phyloP scores from a whole-genome alignment of 352 stramenopile genomes.

The Phytophthora hybrid region DNA sequence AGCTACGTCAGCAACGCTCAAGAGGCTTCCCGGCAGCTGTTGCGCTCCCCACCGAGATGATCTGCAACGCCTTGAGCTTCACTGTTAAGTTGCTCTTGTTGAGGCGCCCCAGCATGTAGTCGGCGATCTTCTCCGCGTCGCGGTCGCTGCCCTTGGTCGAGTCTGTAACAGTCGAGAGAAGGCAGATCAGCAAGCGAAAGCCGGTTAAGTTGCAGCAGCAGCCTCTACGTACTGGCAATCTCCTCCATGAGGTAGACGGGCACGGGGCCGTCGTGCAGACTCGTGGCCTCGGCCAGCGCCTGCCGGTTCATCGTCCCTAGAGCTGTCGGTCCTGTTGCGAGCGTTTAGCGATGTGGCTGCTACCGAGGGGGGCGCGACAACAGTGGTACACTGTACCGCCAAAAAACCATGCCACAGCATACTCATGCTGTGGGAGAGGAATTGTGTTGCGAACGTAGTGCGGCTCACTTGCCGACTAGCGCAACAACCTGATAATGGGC shows the following conservation, averaged over 20 bases:
- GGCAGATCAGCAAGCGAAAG: background rate
- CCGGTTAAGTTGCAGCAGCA: background rate
- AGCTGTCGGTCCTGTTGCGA: background rate
- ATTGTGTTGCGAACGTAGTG: background rate
- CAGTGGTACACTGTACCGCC: conserved; percentile 25
- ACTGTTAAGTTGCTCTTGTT: conserved; percentile 88
- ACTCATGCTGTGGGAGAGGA: background rate
- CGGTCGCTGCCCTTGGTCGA: conserved; percentile 66
- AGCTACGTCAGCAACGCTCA: conserved; percentile 9
- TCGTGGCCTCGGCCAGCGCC: conserved; percentile 82
- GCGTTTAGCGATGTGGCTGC: conserved; percentile 25
- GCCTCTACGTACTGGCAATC: conserved; percentile 66
- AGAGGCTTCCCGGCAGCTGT: background rate
- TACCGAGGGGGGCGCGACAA: conserved; percentile 7
- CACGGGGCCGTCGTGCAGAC: conserved; percentile 83
- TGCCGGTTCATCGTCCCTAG: conserved; percentile 75
- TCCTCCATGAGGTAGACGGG: conserved; percentile 89
- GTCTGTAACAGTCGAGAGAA: conserved; percentile 38
- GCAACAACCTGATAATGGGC: conserved; percentile 15
- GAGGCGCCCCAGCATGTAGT: conserved; percentile 79
- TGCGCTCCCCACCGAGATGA: conserved; percentile 72
- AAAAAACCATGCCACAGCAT: background rate
- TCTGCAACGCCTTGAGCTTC: conserved; percentile 87
- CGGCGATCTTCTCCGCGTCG: conserved; percentile 80
- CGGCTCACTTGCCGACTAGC: background rate